Percentiles rank a stretch among this genome's conserved stretches.
Conservation (phyloP, 2,329 filamentous ascomycete genomes). For the Dothideomycetes sp. region DNA sequence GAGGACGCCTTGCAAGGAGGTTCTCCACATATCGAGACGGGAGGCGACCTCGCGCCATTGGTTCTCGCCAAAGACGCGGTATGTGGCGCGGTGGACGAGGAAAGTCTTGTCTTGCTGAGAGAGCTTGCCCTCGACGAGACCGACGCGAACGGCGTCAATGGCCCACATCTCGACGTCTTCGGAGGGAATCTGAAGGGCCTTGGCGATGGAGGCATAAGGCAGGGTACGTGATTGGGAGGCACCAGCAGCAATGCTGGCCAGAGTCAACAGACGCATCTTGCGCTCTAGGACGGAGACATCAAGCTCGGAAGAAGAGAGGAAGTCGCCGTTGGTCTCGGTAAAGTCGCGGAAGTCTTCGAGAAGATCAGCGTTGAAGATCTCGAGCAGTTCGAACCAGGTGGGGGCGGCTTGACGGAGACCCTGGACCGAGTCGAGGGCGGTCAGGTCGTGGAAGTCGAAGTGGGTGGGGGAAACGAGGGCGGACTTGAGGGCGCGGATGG, state of each 20-base stretch:
- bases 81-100: slow-evolving; percentile 89
- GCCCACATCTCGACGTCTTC: slow-evolving; percentile 97
- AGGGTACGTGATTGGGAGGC: slow-evolving; percentile 71
- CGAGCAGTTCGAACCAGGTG: slow-evolving; percentile 81
- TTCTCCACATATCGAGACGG: slow-evolving; percentile 83
- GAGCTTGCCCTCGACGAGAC: slow-evolving; percentile 91
- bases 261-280: slow-evolving; percentile 93
- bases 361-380: slow-evolving; percentile 89
- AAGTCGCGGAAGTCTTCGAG: slow-evolving; percentile 96
- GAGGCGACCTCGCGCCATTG: slow-evolving; percentile 95
- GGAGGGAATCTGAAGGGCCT: slow-evolving; percentile 69
- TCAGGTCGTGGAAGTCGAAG: slow-evolving; percentile 66
- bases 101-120: slow-evolving; percentile 89
- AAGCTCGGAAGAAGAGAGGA: slow-evolving; percentile 64
- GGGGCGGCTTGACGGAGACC: slow-evolving; percentile 76
- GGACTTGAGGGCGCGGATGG: slow-evolving; percentile 55
- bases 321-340: slow-evolving; percentile 79
- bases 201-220: slow-evolving; percentile 75
- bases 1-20: slow-evolving; percentile 69
- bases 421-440: slow-evolving; percentile 67
- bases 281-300: slow-evolving; percentile 69
- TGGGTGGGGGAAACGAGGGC: slow-evolving; percentile 58
- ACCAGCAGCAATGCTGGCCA: slow-evolving; percentile 78
- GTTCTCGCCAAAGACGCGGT: slow-evolving; percentile 94
- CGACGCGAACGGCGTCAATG: slow-evolving; percentile 93